Evolutionary conservation across 163 green algal genomes (phyloP), one percentile per base, ranked within the genome.

Genomic region (Scenedesmus sp.): DNA sequence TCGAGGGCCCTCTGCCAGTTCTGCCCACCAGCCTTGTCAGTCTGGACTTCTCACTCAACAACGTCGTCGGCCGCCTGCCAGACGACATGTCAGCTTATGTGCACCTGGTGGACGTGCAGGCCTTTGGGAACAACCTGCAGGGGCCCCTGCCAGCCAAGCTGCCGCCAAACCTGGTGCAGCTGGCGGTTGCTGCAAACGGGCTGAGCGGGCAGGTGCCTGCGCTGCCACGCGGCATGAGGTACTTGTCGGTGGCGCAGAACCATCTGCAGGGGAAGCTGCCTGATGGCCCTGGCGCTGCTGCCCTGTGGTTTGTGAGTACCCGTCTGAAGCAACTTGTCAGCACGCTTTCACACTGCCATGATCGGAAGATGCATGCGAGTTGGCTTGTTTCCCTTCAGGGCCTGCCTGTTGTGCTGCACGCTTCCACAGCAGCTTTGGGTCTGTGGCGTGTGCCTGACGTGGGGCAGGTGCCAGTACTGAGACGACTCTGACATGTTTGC

Each of bases 271-370:
- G 87, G 15, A 24, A 16, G 2, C 78, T 91, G 37, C 87, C 87
- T 59, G 51, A 87, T 44, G 85, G 87, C 16, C 87, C 78, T 30
- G 78, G 49, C 40, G 87, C 78, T n/a, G 44, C 56, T 42, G 33
- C 35, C 7, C n/a, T 91, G 22, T 91, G 87, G 87, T 86, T 87
- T 86, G 86, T 85, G 59, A 85, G 73, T 90, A 20, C 1, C 49
- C 43, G 44, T 13, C 13, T 26, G 37, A n/a, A 76, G 20, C 22
- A 35, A n/a, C 37, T 51, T 83, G 15, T 33, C 33, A 44, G 35
- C 9, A 81, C 40, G 33, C 24, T 61, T 61, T 61, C 5, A 61
- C 51, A 13, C 12, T 18, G 40, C 13, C 68, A 80, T 59, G 76
- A 20, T 65, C 30, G 44, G 42, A n/a, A 70, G 44, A 68, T 65